Base-by-base conservation (phyloP, 2,329 filamentous ascomycete species). In the Claviceps citrina region DNA sequence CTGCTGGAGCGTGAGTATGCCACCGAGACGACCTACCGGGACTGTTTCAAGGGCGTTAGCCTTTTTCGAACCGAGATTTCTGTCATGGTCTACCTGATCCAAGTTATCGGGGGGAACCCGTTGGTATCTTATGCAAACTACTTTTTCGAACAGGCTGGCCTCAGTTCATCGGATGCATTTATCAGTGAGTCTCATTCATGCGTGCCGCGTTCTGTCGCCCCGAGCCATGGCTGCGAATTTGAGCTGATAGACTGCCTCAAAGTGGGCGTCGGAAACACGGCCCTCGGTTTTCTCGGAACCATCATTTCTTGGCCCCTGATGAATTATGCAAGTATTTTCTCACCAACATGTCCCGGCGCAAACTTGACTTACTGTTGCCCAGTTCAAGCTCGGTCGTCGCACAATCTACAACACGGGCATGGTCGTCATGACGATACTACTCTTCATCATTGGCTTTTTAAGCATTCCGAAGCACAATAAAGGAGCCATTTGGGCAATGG, bases 101-200 rank as follows among this genome's bases (percentile, higher is more conserved):
- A 81, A 50, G 76, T 78, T 16, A 59, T 80, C 2, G 73, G 69
- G 38, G 76, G 77, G 19, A 74, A 76, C 45, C 73, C 76, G 12
- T 70, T 81, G 46, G 73, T 76, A 36, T 71, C 72, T 42, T 81
- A 78, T 46, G 75, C 71, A 1, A 78, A 49, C 28, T 60, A 57
- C 42, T 60, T 60, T 36, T 60, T 59, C 31, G 52, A 55, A 35
- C 56, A 57, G 35, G 55, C 56, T 10, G 57, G 57, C 4, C 41
- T 49, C n/a, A 41, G 40, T 18, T 43, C 47, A n/a, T 41, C 42
- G 3, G 46, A 52, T 15, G 43, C 50, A 1, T 52, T 52, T 19
- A 41, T 37, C 16, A 52, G 48, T 50, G 25, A 40, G 47, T 35
- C 10, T n/a, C n/a, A n/a, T n/a, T 16, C 8, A 9, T 36, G 15